Base-by-base conservation (phyloP, 441 rosid species). In the Adansonia rubrostipa region DNA sequence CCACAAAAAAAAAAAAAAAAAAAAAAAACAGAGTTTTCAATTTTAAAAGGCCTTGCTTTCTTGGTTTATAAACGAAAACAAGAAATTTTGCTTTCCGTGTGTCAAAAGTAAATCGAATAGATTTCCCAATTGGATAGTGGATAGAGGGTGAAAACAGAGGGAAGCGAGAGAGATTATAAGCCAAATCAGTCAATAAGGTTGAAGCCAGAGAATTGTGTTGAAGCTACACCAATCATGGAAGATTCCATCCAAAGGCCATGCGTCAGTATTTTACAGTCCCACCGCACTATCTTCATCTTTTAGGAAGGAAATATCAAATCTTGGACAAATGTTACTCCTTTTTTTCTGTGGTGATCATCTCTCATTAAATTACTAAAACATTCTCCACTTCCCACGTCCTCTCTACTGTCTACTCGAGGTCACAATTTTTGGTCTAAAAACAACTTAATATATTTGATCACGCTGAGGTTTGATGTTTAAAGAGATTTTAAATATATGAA, bases 191-290 rank as follows among this genome's bases (percentile, higher is more conserved):
- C 15, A 17, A 2, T 4, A 15, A 6, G 1, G 44, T 20, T 53
- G 36, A 9, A 54, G 13, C 11, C 28, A 3, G 33, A 69, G 79
- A 45, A 53, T 6, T 53, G 36, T 4, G 77, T 74, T 70, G 60
- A 77, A 82, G 77, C 77, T 63, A 50, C 77, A 82, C 86, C 82
- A 83, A 78, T 83, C 79, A 19, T 60, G 73, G 75, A 1, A 82
- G 77, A 75, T 24, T 19, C 53, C 53, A 48, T 28, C 19, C 8
- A 11, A 10, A 4, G 28, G 82, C 91, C 94, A 81, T 44, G 89
- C 88, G 94, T 77, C 87, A 78, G 47, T 0, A 44, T 2, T 8
- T 15, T 22, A 54, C 1, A 10, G 8, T 15, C 17, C 50, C 44
- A 58, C 60, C 79, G 67, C 71, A 28, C 6, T 4, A 22, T 15